Evolutionary conservation across 2,329 filamentous ascomycete species (phyloP), one percentile per base, ranked within the genome.

Genomic region (Bertia moriformis): DNA sequence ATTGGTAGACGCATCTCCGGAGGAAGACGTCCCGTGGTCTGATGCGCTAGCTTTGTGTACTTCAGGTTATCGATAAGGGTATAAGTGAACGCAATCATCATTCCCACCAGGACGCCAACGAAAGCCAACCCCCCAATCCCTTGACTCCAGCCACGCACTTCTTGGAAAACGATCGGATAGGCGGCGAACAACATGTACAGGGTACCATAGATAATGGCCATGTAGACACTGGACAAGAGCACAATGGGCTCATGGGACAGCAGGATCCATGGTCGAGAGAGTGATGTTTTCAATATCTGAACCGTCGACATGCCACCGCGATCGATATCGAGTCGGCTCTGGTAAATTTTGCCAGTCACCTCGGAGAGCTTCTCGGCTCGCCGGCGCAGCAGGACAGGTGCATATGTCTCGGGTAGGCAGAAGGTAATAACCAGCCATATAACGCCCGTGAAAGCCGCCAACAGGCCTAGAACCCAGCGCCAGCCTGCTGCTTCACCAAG

Each of bases 151-250:
- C 71, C 68, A 55, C 93, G 81, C 3, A 87, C 67, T 19, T 67
- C 64, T 43, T 79, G 65, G 60, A 91, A 93, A 37, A 93, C 81
- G 35, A 91, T 71, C 0, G 83, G 79, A 49, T 93, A 93, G 1
- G 85, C 83, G 0, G 84, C 88, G 39, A 94, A 66, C 63, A 91
- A 91, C 18, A 89, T 75, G 51, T 91, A 93, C 1, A 93, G 71
- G 1, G 89, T 65, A 4, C 69, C 81, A 51, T 88, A 87, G 55
- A 83, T 76, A 57, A 85, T 84, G 32, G 77, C 71, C 64, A 79
- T 80, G 58, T 85, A 85, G 40, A 84, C 61, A 27, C 77, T 80
- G 17, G 85, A 59, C 7, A 78, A 59, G 1, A 73, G 63, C 40
- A 85, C 76, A 40, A 85, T 82, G 41, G 81, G 78, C 55, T 84